Base-by-base conservation (phyloP, 352 stramenopile genomes). In the Phytophthora sp. region DNA sequence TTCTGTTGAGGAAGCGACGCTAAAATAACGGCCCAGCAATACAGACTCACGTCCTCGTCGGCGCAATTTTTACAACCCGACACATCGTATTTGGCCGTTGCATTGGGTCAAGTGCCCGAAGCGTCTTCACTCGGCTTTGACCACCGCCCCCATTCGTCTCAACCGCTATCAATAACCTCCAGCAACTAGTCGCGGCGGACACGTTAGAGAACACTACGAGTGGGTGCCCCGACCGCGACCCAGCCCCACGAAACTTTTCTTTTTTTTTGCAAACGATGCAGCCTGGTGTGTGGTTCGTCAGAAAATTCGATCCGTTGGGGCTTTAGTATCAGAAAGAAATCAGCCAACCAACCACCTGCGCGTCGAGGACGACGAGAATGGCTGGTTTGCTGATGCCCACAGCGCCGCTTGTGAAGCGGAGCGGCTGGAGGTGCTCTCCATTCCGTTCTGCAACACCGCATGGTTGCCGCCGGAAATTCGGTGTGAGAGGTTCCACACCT, bases 361-460 rank as follows among this genome's bases (percentile, higher is more conserved):
- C 45, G 12, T 7, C 36, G 16, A 52, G 46, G 20, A 55, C 49
- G 38, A 35, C 26, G 26, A 63, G 24, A 18, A 47, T 27, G 49
- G 26, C n/a, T n/a, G n/a, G n/a, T n/a, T n/a, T n/a, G n/a, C n/a
- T n/a, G n/a, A n/a, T n/a, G n/a, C n/a, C n/a, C n/a, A n/a, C n/a
- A n/a, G 50, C 63, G 53, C 26, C 44, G 47, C 47, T 55, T 52
- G 44, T 54, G 45, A 12, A 30, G 38, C 27, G 12, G 26, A 53
- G 58, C 58, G 39, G 20, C 31, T 36, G 20, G 61, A 47, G n/a
- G n/a, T n/a, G n/a, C n/a, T n/a, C n/a, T n/a, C 31, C 16, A 68
- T 68, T 51, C 60, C 54, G 26, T 61, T 66, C 63, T 41, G 39
- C 56, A 42, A 18, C 56, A 52, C 42, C 63, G 35, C 62, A 70